phyloP scores from a whole-genome alignment of 495 filamentous ascomycete species.

The Penicillium manginii region DNA sequence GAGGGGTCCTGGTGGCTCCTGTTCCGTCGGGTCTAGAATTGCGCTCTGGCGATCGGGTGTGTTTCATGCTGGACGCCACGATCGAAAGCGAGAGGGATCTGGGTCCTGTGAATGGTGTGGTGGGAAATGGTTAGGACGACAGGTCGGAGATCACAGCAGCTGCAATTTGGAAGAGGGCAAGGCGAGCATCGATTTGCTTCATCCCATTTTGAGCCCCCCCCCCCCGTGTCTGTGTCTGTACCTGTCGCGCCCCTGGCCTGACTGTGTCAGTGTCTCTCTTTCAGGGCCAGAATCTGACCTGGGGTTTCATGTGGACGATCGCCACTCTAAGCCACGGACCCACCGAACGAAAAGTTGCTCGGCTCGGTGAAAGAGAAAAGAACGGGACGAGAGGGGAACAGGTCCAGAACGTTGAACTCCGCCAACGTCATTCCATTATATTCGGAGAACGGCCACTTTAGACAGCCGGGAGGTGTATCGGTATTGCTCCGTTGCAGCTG shows the following conservation, averaged over 20 bases:
- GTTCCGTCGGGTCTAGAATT: slow-evolving; percentile 21
- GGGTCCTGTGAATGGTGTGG: background rate
- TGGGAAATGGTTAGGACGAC: slow-evolving; percentile 6
- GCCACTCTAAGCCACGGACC: slow-evolving; percentile 5
- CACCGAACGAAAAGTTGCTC: slow-evolving; percentile 3
- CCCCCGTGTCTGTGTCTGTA: background rate
- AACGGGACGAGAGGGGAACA: background rate
- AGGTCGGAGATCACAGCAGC: slow-evolving; percentile 13
- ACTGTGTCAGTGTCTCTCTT: background rate
- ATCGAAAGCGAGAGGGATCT: slow-evolving; percentile 3
- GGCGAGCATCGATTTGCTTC: background rate
- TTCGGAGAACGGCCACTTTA: no score
- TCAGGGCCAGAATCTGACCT: background rate
- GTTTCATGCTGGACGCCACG: slow-evolving; percentile 16
- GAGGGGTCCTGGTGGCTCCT: background rate
- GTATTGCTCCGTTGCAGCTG: background rate
- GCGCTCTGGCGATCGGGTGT: slow-evolving; percentile 11
- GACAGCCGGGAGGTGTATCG: background rate
- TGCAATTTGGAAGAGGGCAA: background rate
- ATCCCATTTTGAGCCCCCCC: background rate
- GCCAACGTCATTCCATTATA: background rate
- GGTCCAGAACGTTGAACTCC: slow-evolving; percentile 4
- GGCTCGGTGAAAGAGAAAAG: background rate
- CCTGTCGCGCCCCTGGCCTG: background rate
- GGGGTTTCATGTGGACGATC: slow-evolving; percentile 6